A percentile compares a stretch with the other conserved stretches of the same genome.
phyloP scores from a whole-genome alignment of 139 green algal genomes.

The Coccomyxa sp. region DNA sequence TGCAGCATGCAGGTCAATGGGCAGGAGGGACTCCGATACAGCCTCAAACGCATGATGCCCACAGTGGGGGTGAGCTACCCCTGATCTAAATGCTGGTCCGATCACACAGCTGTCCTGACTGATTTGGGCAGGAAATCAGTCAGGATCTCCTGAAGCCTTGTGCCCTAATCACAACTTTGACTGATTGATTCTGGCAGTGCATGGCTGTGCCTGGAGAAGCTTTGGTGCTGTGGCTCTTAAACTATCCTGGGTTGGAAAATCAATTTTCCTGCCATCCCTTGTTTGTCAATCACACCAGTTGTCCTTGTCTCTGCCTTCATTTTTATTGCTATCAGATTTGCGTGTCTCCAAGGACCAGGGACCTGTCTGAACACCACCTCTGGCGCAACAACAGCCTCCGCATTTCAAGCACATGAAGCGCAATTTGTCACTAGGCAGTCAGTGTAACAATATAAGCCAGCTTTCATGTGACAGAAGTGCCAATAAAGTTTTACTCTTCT shows the following conservation, averaged over 20 bases:
- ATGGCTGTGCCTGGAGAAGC: background rate
- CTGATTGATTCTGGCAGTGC: background rate
- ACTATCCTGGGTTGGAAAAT: no score
- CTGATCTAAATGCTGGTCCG: background rate
- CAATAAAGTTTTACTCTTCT: background rate
- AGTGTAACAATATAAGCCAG: background rate
- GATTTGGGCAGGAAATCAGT: no score
- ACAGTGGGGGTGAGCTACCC: slow-evolving; percentile 43
- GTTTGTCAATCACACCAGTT: no score
- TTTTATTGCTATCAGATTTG: no score
- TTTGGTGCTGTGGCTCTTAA: background rate
- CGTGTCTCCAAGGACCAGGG: no score
- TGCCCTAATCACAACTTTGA: no score
- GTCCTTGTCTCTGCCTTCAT: no score
- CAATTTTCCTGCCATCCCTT: no score
- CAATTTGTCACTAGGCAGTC: background rate
- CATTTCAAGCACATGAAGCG: background rate
- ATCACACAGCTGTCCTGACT: background rate
- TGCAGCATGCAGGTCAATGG: slow-evolving; percentile 7
- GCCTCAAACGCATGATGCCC: slow-evolving; percentile 59
- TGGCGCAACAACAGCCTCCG: background rate
- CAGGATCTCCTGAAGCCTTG: no score
- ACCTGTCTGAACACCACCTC: no score
- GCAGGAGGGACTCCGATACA: slow-evolving; percentile 11
- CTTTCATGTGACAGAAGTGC: background rate